phyloP scores from a whole-genome alignment of 2,329 filamentous ascomycete genomes.

The Pseudocercospora eumusae region DNA sequence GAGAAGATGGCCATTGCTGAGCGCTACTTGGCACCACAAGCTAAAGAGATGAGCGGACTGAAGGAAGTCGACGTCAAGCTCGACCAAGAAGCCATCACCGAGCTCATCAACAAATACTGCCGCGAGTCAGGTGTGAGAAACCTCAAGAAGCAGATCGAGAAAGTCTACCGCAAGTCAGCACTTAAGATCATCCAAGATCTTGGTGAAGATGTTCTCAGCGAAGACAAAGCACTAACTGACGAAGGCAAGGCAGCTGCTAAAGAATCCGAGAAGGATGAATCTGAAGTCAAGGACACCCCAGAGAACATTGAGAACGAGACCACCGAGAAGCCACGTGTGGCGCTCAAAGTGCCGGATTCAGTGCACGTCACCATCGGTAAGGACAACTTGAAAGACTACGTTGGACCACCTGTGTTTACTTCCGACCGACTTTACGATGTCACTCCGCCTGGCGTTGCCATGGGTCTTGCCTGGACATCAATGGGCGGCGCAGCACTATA shows the following conservation, averaged over 20 bases:
- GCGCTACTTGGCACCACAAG: slow-evolving; percentile 84
- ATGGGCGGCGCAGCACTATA: slow-evolving; percentile 96
- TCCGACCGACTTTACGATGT: slow-evolving; percentile 93
- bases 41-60: slow-evolving; percentile 89
- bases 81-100: slow-evolving; percentile 82
- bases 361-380: slow-evolving; percentile 86
- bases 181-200: slow-evolving; percentile 96
- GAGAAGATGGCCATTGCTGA: slow-evolving; percentile 99
- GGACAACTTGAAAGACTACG: slow-evolving; percentile 92
- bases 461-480: slow-evolving; percentile 97
- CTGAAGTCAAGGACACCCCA: slow-evolving; percentile 64
- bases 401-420: slow-evolving; percentile 92
- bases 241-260: slow-evolving; percentile 79
- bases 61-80: slow-evolving; percentile 90
- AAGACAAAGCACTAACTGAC: slow-evolving; percentile 78
- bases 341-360: slow-evolving; percentile 78
- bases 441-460: slow-evolving; percentile 89
- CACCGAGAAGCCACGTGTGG: slow-evolving; percentile 67
- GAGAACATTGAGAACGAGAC: slow-evolving; percentile 60
- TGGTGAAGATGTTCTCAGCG: slow-evolving; percentile 78
- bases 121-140: slow-evolving; percentile 96
- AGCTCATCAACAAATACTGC: slow-evolving; percentile 98
- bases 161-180: slow-evolving; percentile 95
- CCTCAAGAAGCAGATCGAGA: slow-evolving; percentile 98
- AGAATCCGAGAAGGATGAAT: slow-evolving; percentile 67